These are phyloP conservation scores for Mycena rosella DNA, from an alignment of 768 basidiomycete genomes.

Conservation along the genomic window DNA sequence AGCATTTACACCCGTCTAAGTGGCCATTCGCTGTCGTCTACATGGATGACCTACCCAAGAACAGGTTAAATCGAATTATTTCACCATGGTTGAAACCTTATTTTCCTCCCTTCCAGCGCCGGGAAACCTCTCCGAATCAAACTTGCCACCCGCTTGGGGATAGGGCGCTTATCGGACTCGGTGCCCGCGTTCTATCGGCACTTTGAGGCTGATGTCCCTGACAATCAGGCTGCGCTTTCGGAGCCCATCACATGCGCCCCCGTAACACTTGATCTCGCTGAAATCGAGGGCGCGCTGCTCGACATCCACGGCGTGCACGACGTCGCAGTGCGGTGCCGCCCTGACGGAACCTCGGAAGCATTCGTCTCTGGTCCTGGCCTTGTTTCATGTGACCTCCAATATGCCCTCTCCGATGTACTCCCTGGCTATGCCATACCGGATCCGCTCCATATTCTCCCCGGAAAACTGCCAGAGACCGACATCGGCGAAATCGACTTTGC, in stretches of 20 bases:
- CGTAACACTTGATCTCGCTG: constrained; percentile 46
- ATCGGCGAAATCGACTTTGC: constrained; percentile 48
- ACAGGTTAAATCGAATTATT: constrained; percentile 39
- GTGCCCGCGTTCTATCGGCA: constrained; percentile 52
- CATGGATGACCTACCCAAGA: constrained; percentile 62
- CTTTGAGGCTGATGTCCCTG: constrained; percentile 54
- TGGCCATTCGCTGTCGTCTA: constrained; percentile 63
- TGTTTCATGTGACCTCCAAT: constrained; percentile 39
- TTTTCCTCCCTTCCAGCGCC: constrained; percentile 32
- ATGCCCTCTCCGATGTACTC: constrained; percentile 41
- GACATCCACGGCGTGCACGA: constrained; percentile 49
- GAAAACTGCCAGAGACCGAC: constrained; percentile 29
- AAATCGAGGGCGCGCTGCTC: constrained; percentile 45
- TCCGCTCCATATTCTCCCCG: constrained; percentile 47
- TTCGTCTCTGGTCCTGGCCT: constrained; percentile 49
- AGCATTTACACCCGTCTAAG: constrained; percentile 61
- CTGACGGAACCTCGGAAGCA: constrained; percentile 51
- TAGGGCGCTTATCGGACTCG: constrained; percentile 51
- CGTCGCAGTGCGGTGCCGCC: constrained; percentile 47
- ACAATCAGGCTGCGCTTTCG: constrained; percentile 47
- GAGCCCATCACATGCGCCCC: constrained; percentile 53
- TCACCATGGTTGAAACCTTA: not conserved
- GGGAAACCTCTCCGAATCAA: constrained; percentile 62
- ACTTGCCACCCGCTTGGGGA: constrained; percentile 54
- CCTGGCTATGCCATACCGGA: constrained; percentile 57